Evolutionary conservation across 805 yeast species (phyloP), one percentile per base, ranked within the genome.

Genomic region (Diddensiella transvaalensis): DNA sequence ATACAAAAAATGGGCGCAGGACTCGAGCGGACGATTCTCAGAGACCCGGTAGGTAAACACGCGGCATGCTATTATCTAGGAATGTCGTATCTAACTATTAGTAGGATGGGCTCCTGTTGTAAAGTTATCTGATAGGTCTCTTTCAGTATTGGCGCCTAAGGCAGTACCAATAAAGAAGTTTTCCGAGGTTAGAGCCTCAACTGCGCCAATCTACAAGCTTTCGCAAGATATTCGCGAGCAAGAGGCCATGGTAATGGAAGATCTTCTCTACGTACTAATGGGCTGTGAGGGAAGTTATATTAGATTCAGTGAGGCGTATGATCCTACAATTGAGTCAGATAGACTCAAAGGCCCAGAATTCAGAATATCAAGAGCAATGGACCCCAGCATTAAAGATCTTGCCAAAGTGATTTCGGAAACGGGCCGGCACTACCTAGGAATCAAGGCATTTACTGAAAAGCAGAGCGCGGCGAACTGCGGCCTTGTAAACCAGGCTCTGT

Each of bases 281-380:
- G 74, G 74, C 24, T 55, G 65, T 18, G 96, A 89, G 63, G 97
- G 97, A 0, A 72, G 73, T 18, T 87, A 85, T 60, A 78, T 91
- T 30, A 70, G 89, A 39, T 87, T 76, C 60, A 75, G 82, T 26
- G 84, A 79, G 38, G 70, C 73, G 18, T 87, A 78, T 59, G 78
- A 80, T 57, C 80, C 82, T 0, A 49, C 52, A 0, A 61, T 66
- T 29, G 67, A 63, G 6, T 69, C 66, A 11, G 70, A 74, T 29
- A 63, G 76, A 39, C 65, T 83, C 2, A 63, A 62, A 11, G 95
- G 95, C 0, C 95, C 96, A 0, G 91, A 84, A 50, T 89, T 76
- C 64, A 75, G 79, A 52, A 76, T 88, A 22, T 82, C 85, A 37
- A 83, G 80, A 55, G 80, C 78, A 49, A 69, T 93, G 58, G 95